A percentile compares a stretch with the other conserved stretches of the same genome.
Evolutionary conservation across 1,139 yeast species (phyloP).

Genomic region (Meyerozyma guilliermondii): DNA sequence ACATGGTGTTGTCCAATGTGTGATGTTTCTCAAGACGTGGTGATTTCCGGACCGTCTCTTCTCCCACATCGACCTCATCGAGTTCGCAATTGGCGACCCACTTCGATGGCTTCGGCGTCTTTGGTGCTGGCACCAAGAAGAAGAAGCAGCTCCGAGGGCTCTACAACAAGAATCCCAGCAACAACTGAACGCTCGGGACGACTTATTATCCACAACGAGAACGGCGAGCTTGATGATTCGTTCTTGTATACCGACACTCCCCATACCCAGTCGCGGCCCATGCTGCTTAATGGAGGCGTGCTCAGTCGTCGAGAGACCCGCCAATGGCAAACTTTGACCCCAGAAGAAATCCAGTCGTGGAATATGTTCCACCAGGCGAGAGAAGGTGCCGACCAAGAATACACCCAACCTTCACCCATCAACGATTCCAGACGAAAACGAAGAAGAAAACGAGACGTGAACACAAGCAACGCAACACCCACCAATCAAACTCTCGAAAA

Average conservation of each 20-base stretch:
- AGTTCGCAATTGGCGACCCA: no score
- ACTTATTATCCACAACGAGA: slow-evolving; percentile 27
- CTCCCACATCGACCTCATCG: background rate
- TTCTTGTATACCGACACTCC: slow-evolving; percentile 19
- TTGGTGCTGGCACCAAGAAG: background rate
- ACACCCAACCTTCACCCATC: background rate
- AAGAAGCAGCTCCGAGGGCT: background rate
- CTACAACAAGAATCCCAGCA: background rate
- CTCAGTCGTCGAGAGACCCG: slow-evolving; percentile 32
- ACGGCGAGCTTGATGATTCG: slow-evolving; percentile 33
- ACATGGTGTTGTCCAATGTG: slow-evolving; percentile 44
- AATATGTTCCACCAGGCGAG: slow-evolving; percentile 31
- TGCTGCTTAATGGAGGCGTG: slow-evolving; percentile 39
- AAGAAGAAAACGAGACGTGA: slow-evolving; percentile 22
- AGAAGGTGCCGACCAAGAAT: slow-evolving; percentile 2
- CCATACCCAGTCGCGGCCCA: slow-evolving; percentile 6
- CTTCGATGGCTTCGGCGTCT: background rate
- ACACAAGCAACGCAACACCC: slow-evolving; percentile 11
- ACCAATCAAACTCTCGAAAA: slow-evolving; percentile 3
- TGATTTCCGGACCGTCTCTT: slow-evolving; percentile 1
- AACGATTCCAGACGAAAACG: slow-evolving; percentile 6
- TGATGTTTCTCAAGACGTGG: slow-evolving; percentile 30
- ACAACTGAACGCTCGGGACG: slow-evolving; percentile 6
- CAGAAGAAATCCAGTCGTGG: slow-evolving; percentile 40
- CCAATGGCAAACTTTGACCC: slow-evolving; percentile 23